Evolutionary conservation across 306 rosid species (phyloP).

Genomic region (Luffa aegyptiaca): DNA sequence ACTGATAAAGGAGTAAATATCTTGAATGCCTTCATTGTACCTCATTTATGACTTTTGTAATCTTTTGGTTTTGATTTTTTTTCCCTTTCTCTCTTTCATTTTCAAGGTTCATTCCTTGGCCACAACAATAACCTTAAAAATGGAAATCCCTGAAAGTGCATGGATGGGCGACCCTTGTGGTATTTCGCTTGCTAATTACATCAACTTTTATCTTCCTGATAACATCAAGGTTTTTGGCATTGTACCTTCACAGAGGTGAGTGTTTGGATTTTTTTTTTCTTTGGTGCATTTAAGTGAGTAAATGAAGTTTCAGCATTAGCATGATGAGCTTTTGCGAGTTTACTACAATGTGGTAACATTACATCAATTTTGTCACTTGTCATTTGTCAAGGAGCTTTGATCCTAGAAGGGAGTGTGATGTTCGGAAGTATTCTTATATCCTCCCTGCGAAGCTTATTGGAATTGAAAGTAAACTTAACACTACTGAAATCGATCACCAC

Average conservation of each 20-base stretch:
- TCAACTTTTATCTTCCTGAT: slow-evolving; percentile 62
- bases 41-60: background rate
- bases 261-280: slow-evolving; percentile 1
- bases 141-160: slow-evolving; percentile 71
- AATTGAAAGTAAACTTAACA: slow-evolving; percentile 38
- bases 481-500: slow-evolving; percentile 53
- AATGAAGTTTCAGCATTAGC: background rate
- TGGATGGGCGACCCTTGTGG: slow-evolving; percentile 76
- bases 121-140: slow-evolving; percentile 66
- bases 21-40: background rate
- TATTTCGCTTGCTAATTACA: slow-evolving; percentile 42
- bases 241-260: slow-evolving; percentile 79
- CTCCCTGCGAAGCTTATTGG: slow-evolving; percentile 82
- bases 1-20: slow-evolving; percentile 88
- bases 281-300: background rate
- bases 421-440: slow-evolving; percentile 69
- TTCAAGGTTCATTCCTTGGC: slow-evolving; percentile 85
- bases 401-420: slow-evolving; percentile 74
- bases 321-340: background rate
- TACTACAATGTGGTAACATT: background rate
- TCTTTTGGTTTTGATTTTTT: background rate
- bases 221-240: slow-evolving; percentile 60
- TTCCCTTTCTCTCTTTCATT: background rate
- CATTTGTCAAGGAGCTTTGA: slow-evolving; percentile 57
- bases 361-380: background rate